A percentile compares a stretch with the other conserved stretches of the same genome.
Conservation (phyloP, 2,329 filamentous ascomycete species). For the Arthrobotrys sphaeroides region DNA sequence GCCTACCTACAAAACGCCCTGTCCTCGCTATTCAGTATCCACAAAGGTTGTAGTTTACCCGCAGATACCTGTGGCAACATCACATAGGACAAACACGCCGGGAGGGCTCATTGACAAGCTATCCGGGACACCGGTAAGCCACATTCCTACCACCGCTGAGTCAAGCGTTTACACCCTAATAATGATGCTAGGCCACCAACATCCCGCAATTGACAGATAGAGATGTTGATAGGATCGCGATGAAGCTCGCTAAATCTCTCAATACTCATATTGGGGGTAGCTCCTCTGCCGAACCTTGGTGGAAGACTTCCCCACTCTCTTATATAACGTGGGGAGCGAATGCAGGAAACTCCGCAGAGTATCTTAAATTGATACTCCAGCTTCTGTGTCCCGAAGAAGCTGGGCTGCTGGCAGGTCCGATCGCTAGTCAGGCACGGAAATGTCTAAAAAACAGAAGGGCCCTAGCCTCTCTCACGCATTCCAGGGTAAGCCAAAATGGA, state of each 20-base stretch:
- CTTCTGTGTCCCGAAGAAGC: constrained; percentile 40
- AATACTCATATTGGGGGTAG: neutral
- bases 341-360: neutral
- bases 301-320: neutral
- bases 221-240: neutral
- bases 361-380: constrained; percentile 17
- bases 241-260: neutral
- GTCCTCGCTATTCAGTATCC: neutral
- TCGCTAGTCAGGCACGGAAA: neutral
- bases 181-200: neutral
- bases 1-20: neutral
- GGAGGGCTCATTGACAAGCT: neutral
- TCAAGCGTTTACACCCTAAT: neutral
- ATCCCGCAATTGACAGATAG: neutral
- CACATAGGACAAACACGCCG: neutral
- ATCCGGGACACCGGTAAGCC: neutral
- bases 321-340: neutral
- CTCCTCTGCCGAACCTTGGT: neutral
- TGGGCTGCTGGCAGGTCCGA: neutral
- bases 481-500: neutral
- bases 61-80: neutral
- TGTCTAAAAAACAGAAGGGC: constrained; percentile 23
- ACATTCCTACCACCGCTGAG: neutral
- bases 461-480: neutral
- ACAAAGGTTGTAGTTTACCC: constrained; percentile 15